Conservation (phyloP, 208 protist genomes). For the Trypanosoma cruzi region DNA sequence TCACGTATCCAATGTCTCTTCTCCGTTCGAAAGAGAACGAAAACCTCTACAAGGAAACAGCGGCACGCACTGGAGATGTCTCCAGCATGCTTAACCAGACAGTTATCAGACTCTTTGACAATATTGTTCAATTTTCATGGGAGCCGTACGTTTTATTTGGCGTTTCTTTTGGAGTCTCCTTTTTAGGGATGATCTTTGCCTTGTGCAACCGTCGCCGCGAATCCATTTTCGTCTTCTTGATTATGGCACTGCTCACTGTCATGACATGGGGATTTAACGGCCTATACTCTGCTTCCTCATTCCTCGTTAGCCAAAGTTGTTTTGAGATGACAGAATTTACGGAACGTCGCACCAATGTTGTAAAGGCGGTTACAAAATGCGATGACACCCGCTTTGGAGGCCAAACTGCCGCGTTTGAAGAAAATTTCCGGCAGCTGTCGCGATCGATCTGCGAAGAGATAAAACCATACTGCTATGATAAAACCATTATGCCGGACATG, state of each 20-base stretch:
- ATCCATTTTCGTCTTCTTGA: conserved; percentile 32
- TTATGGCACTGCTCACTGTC: conserved; percentile 37
- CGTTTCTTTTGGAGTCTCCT: conserved; percentile 17
- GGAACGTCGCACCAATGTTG: conserved; percentile 18
- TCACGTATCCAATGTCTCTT: conserved; percentile 9
- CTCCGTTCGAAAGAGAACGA: conserved; percentile 1
- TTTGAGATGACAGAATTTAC: conserved; percentile 41
- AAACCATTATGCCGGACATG: neutral
- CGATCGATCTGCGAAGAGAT: conserved; percentile 7
- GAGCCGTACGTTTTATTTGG: conserved; percentile 32
- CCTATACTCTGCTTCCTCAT: conserved; percentile 11
- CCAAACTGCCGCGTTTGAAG: conserved; percentile 1
- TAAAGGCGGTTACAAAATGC: conserved; percentile 32
- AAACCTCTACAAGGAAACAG: neutral
- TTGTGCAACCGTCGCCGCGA: conserved; percentile 35
- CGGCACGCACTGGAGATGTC: neutral
- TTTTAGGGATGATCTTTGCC: conserved; percentile 25
- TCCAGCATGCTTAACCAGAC: conserved; percentile 22
- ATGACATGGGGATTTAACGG: conserved; percentile 33
- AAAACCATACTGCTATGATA: conserved; percentile 15
- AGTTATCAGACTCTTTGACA: conserved; percentile 5
- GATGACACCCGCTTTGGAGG: conserved; percentile 21
- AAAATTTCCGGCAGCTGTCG: neutral
- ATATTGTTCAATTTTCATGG: conserved; percentile 21
- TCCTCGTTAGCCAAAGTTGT: conserved; percentile 36